Percentiles rank a stretch among this genome's conserved stretches.
Conservation (phyloP, 1,284 basidiomycete species). For the Boletellus dicymbophilus region DNA sequence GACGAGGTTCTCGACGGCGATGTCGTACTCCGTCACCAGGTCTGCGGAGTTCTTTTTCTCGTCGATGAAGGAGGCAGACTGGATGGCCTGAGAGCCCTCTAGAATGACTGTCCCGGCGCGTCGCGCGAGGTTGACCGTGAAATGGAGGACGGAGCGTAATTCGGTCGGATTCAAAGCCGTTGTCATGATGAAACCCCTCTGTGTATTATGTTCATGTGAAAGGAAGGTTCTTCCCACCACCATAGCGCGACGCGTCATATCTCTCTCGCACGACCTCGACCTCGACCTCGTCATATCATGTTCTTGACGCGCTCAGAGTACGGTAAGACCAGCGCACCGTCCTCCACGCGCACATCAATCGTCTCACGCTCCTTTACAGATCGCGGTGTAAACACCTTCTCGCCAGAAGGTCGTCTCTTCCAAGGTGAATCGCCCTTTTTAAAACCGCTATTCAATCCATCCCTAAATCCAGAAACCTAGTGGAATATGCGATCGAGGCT, state of each 20-base stretch:
- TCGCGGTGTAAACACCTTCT: constrained; percentile 99
- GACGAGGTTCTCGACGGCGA: constrained; percentile 87
- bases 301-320: constrained; percentile 95
- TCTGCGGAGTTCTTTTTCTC: constrained; percentile 93
- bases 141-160: constrained; percentile 67
- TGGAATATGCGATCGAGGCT: constrained; percentile 99
- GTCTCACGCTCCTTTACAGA: constrained; percentile 51
- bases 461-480: constrained; percentile 43
- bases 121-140: constrained; percentile 72
- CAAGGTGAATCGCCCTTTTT: constrained; percentile 58
- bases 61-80: constrained; percentile 54
- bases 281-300: constrained; percentile 48
- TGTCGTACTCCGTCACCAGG: constrained; percentile 94
- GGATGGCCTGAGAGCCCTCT: constrained; percentile 74
- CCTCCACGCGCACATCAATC: background rate
- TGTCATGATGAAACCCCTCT: too few species aligned
- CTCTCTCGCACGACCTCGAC: background rate
- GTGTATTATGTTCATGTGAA: too few species aligned
- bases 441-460: constrained; percentile 1
- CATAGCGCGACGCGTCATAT: constrained; percentile 23
- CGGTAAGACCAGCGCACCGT: constrained; percentile 47
- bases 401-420: constrained; percentile 93
- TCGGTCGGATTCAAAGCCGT: constrained; percentile 22
- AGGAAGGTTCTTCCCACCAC: constrained; percentile 33
- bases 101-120: constrained; percentile 68